Base-by-base conservation (phyloP, 345 rosid genomes). In the Acer yangbiense region DNA sequence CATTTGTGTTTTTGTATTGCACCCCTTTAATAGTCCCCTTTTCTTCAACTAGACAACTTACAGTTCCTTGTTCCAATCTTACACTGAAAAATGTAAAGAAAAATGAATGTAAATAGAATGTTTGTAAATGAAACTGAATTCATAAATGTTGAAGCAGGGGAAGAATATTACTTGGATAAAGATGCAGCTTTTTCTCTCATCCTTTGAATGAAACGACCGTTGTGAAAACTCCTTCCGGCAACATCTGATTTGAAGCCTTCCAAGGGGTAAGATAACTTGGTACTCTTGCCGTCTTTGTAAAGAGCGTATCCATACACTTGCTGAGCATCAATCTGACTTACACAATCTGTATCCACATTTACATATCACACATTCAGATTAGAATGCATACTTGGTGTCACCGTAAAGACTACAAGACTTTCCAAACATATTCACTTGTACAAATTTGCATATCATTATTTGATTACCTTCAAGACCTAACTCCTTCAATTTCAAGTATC, bases 151-250 rank as follows among this genome's bases (percentile, higher is more conserved):
- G 13, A 44, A 16, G 25, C 25, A 23, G 20, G 14, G 2, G 5
- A 20, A n/a, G 10, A 12, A 16, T 27, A 27, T n/a, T 52, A 52
- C 63, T 70, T 70, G 73, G 44, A 17, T 17, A 70, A 21, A 2
- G 58, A 27, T 17, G 44, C 44, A 27, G 62, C 62, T 55, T 70
- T 52, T 27, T 70, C 7, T 4, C 63, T 18, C 63, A 70, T 52
- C 61, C 17, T 70, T 52, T 52, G 73, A 52, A 52, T 17, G 44
- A 70, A 70, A 16, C 62, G 63, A 21, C 73, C 73, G 7, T 29
- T 16, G 16, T 70, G 62, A 52, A 70, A 70, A 29, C 46, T 70
- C 50, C 73, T 70, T 17, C 73, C 62, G 13, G 44, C 62, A 20
- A 29, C 73, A 52, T 52, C 43, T 52, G 73, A 27, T 14, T 50